Percentiles rank a stretch among this genome's conserved stretches.
Conservation (phyloP, 805 yeast species). For the Yarrowia bubula region DNA sequence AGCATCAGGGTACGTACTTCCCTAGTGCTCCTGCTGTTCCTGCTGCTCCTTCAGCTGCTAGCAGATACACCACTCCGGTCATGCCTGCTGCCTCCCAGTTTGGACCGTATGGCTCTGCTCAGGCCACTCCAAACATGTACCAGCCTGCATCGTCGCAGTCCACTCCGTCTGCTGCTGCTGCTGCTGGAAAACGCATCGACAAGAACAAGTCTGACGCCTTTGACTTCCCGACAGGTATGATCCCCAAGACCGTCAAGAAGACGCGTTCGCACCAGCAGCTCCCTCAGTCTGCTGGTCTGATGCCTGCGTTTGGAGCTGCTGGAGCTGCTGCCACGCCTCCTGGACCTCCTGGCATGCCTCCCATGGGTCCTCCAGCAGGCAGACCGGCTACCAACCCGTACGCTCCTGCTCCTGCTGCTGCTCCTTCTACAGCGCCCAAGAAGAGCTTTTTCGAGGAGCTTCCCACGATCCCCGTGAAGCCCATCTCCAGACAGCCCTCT, state of each 20-base stretch:
- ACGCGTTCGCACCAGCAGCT: slow-evolving; percentile 22
- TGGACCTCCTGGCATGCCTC: slow-evolving; percentile 17
- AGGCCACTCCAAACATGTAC: slow-evolving; percentile 10
- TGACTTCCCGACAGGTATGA: slow-evolving; percentile 35
- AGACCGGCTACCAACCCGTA: slow-evolving; percentile 17
- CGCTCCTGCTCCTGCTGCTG: background rate
- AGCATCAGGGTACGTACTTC: slow-evolving; percentile 3
- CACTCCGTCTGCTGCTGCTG: background rate
- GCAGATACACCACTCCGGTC: background rate
- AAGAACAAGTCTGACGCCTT: slow-evolving; percentile 36
- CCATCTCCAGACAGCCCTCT: slow-evolving; percentile 9
- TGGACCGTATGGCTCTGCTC: background rate
- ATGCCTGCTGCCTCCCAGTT: slow-evolving; percentile 10
- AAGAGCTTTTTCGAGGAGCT: slow-evolving; percentile 51
- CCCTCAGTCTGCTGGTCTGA: slow-evolving; percentile 10
- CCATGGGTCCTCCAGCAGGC: background rate
- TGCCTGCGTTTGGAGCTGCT: slow-evolving; percentile 22
- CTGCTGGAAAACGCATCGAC: slow-evolving; percentile 29
- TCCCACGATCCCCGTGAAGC: slow-evolving; percentile 62
- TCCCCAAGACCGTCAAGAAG: slow-evolving; percentile 31
- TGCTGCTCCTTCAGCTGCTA: background rate
- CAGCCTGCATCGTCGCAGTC: slow-evolving; percentile 9
- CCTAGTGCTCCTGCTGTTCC: background rate
- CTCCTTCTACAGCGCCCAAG: slow-evolving; percentile 29
- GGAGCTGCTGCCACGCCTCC: slow-evolving; percentile 1